Evolutionary conservation across 129 eudicot species (phyloP).

Genomic region (Centella asiatica): DNA sequence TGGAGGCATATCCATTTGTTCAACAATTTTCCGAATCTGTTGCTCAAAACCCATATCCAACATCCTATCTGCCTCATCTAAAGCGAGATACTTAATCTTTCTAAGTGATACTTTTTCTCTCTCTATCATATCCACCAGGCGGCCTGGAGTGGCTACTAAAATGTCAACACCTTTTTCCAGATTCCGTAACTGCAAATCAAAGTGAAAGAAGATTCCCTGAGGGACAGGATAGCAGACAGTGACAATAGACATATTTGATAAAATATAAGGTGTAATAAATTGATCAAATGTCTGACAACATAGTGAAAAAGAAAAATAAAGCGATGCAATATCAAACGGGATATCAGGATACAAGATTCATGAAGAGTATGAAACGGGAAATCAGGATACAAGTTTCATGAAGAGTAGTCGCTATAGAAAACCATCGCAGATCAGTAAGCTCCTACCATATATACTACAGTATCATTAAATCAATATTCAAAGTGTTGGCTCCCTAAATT

Average conservation of each 20-base stretch:
- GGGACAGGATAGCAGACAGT: not conserved
- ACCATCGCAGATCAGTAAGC: no score
- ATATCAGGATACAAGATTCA: no score
- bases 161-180: constrained; percentile 69
- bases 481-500: no score
- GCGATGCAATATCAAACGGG: no score
- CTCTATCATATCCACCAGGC: constrained; percentile 73
- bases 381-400: no score
- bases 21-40: constrained; percentile 62
- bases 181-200: constrained; percentile 36
- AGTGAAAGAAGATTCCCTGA: not conserved
- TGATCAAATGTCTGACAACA: no score
- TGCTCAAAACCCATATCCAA: constrained; percentile 90
- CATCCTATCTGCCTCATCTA: constrained; percentile 93
- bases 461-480: no score
- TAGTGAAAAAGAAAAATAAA: no score
- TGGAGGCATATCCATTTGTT: constrained; percentile 70
- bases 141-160: constrained; percentile 84
- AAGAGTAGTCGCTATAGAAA: no score
- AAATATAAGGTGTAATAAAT: no score
- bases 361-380: no score
- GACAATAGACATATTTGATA: not conserved
- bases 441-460: no score
- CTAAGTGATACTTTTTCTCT: constrained; percentile 52
- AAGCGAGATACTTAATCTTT: constrained; percentile 51